These are phyloP conservation scores for Durusdinium trenchii DNA, from an alignment of 73 alveolate species.

Conservation along the genomic window DNA sequence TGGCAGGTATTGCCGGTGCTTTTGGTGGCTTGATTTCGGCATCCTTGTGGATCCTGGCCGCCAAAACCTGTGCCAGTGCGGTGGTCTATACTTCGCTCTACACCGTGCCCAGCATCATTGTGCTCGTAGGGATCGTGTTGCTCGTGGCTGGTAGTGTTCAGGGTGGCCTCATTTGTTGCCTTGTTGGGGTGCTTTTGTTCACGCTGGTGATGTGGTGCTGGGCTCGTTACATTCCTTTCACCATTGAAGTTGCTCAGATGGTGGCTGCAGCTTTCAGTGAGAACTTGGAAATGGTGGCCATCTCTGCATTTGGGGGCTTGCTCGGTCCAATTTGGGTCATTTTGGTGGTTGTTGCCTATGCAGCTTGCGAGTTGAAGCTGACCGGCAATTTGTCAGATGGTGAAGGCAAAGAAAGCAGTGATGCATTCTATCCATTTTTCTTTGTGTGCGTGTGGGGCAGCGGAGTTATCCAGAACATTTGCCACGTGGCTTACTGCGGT, in stretches of 20 bases:
- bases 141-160: slow-evolving; percentile 25
- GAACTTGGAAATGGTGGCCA: slow-evolving; percentile 26
- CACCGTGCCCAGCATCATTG: not conserved
- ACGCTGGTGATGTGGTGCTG: not conserved
- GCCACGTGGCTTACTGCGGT: slow-evolving; percentile 68
- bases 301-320: slow-evolving; percentile 21
- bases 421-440: not conserved
- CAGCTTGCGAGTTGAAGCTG: not conserved
- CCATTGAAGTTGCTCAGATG: slow-evolving; percentile 63
- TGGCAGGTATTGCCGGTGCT: not conserved
- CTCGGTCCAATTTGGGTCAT: not conserved
- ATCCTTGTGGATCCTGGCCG: slow-evolving; percentile 39
- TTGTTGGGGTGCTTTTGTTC: not conserved
- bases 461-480: not conserved
- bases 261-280: slow-evolving; percentile 34
- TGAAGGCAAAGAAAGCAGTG: not conserved
- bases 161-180: slow-evolving; percentile 23
- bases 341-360: slow-evolving; percentile 1
- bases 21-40: not conserved
- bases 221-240: slow-evolving; percentile 61
- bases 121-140: slow-evolving; percentile 4
- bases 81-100: slow-evolving; percentile 40
- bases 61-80: slow-evolving; percentile 48
- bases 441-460: slow-evolving; percentile 12
- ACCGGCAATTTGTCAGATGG: not conserved